These are phyloP conservation scores for Calonectria multiphialidica DNA, from an alignment of 2,329 filamentous ascomycete genomes.

Conservation along the genomic window DNA sequence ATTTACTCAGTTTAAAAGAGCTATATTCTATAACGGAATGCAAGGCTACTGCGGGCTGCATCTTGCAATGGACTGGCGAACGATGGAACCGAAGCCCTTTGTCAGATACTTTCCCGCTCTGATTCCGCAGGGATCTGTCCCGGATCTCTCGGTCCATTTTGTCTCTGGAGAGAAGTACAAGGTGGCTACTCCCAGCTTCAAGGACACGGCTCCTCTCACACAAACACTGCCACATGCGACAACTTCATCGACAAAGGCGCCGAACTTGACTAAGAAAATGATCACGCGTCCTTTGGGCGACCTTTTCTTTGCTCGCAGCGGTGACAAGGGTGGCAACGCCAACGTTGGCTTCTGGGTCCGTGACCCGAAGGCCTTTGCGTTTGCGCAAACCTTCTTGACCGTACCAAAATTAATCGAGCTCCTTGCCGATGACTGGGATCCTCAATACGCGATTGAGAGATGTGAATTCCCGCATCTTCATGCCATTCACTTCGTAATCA, in stretches of 20 bases:
- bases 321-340: constrained; percentile 50
- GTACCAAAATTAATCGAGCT: constrained; percentile 51
- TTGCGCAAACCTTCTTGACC: constrained; percentile 55
- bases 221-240: not conserved
- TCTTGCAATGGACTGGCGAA: constrained; percentile 51
- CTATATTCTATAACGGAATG: constrained; percentile 46
- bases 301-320: constrained; percentile 46
- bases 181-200: not conserved
- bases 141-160: constrained; percentile 37
- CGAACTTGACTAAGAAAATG: not conserved
- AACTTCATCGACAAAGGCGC: not conserved
- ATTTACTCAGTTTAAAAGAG: constrained; percentile 34
- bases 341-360: constrained; percentile 53
- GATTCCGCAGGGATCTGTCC: constrained; percentile 20
- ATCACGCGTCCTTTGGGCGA: constrained; percentile 43
- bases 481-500: constrained; percentile 60
- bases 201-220: not conserved
- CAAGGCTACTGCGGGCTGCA: constrained; percentile 50
- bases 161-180: constrained; percentile 24
- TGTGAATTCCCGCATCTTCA: constrained; percentile 58
- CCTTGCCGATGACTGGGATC: constrained; percentile 57
- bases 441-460: constrained; percentile 54
- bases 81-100: constrained; percentile 47
- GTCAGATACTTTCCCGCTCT: constrained; percentile 50
- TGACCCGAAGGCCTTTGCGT: constrained; percentile 52